Percentiles rank a stretch among this genome's conserved stretches.
phyloP scores from a whole-genome alignment of 2,329 filamentous ascomycete genomes.

The Ceratocystis albifundus region DNA sequence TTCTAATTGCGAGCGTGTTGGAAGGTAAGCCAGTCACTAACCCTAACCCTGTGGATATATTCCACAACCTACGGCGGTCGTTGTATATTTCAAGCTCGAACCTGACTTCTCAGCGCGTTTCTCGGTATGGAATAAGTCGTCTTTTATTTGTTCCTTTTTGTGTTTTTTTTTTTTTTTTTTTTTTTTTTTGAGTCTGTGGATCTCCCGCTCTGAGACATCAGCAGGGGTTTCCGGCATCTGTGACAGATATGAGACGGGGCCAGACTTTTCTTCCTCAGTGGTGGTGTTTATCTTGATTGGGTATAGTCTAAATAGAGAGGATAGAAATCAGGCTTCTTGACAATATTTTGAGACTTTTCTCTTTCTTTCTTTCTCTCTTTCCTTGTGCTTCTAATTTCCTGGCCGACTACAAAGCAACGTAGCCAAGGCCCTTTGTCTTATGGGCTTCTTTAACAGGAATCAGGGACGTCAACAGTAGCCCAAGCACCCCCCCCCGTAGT shows the following conservation, averaged over 20 bases:
- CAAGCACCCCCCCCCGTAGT: too few relatives aligned
- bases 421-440: too few relatives aligned
- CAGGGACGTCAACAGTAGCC: neutral
- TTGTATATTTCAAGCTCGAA: neutral
- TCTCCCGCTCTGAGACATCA: neutral
- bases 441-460: neutral
- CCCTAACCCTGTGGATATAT: neutral
- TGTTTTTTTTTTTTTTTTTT: too few relatives aligned
- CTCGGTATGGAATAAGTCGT: neutral
- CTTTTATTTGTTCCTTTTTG: neutral
- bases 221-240: constrained; percentile 28
- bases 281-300: too few relatives aligned
- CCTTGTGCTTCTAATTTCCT: too few relatives aligned
- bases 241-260: constrained; percentile 37
- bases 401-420: too few relatives aligned
- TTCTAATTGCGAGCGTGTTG: neutral
- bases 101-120: neutral
- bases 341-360: too few relatives aligned
- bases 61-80: neutral
- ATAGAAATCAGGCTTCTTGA: too few relatives aligned
- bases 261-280: neutral
- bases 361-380: too few relatives aligned
- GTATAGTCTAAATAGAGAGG: too few relatives aligned
- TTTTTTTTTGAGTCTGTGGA: too few relatives aligned
- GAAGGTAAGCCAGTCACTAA: neutral